Evolutionary conservation across 2,329 filamentous ascomycete species (phyloP), one percentile per base, ranked within the genome.

Genomic region (Alternaria rosae): DNA sequence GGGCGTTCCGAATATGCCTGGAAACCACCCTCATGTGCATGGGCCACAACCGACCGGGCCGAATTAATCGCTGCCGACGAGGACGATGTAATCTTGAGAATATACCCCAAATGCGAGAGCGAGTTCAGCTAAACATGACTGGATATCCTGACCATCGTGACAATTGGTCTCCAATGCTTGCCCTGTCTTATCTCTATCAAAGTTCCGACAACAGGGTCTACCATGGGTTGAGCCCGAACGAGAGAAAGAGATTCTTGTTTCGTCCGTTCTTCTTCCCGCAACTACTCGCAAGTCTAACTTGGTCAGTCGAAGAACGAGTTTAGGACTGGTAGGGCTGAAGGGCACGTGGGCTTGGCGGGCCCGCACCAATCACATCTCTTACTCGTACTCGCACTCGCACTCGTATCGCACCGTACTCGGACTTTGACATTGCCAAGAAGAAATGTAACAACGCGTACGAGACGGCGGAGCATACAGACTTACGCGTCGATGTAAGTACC

Each of bases 1-100:
- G 23, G 67, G 59, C 25, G 48, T 65, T 20, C 65, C 67, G 4
- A 65, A 60, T 45, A 54, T 61, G 48, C 54, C 43, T 43, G 59
- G 54, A 32, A 44, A 61, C 17, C 47, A 61, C 17, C 47, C 54
- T n/a, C 54, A 61, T 48, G 21, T 61, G n/a, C 58, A 61, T 41
- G 58, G 58, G 15, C 53, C 53, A 8, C 58, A 57, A 20, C 45
- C 58, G 35, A 45, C 58, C 38, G 45, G 58, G 44, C 53, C 58
- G 26, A 61, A 57, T 20, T 61, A 41, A 60, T 15, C 21, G 35
- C 42, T 20, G 30, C n/a, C 11, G 48, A 38, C 32, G 28, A 43
- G 28, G 20, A 23, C 38, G 30, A 56, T 35, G 43, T 15, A 44
- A 26, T 23, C 8, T 12, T 23, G 17, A 38, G n/a, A 35, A 38